Percentiles rank a stretch among this genome's conserved stretches.
phyloP scores from a whole-genome alignment of 495 filamentous ascomycete genomes.

The Aspergillus taichungensis region DNA sequence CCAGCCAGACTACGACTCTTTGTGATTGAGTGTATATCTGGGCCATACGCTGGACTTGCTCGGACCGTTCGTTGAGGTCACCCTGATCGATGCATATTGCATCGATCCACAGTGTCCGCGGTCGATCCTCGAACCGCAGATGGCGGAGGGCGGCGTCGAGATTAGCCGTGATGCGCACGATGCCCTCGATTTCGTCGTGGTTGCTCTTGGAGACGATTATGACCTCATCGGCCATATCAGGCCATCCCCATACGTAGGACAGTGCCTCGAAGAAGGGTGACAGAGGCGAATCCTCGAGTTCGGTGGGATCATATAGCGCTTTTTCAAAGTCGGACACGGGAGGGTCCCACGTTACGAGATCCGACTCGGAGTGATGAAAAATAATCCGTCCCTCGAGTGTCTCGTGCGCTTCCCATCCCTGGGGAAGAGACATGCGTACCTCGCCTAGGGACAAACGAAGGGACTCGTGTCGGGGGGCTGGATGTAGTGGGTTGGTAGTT shows the following conservation, averaged over 20 bases:
- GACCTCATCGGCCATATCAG: neutral
- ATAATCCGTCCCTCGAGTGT: no score
- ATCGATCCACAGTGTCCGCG: constrained; percentile 1
- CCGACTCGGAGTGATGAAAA: no score
- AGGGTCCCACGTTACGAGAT: no score
- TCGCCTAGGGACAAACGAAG: no score
- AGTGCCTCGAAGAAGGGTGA: neutral
- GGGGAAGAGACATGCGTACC: no score
- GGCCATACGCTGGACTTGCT: neutral
- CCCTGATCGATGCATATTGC: constrained; percentile 2
- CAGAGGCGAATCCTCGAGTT: no score
- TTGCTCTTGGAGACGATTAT: neutral
- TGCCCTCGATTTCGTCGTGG: no score
- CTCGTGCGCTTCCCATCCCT: no score
- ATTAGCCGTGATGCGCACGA: neutral
- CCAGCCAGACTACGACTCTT: constrained; percentile 4
- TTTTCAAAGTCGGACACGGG: no score
- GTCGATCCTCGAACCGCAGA: neutral
- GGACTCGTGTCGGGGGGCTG: no score
- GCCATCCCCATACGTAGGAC: constrained; percentile 4
- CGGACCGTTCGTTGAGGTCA: neutral
- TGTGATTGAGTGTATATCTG: neutral
- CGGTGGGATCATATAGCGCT: no score
- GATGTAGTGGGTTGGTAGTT: no score
- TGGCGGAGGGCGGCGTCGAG: constrained; percentile 1